These are phyloP conservation scores for Aspergillus homomorphus DNA, from an alignment of 495 filamentous ascomycete genomes.

Conservation along the genomic window DNA sequence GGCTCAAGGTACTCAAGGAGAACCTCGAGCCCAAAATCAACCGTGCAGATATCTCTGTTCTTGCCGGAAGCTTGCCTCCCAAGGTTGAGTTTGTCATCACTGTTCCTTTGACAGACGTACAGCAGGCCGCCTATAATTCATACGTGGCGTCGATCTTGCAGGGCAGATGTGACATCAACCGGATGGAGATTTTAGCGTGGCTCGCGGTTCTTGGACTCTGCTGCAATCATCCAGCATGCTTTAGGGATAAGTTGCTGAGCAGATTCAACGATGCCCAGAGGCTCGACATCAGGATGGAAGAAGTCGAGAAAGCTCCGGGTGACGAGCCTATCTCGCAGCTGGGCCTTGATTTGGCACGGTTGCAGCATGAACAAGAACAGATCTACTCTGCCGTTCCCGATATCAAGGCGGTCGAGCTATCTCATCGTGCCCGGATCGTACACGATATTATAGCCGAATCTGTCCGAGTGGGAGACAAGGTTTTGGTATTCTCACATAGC, in stretches of 20 bases:
- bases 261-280: slow-evolving; percentile 22
- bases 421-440: slow-evolving; percentile 65
- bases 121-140: slow-evolving; percentile 58
- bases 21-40: slow-evolving; percentile 77
- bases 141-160: slow-evolving; percentile 47
- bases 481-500: slow-evolving; percentile 74
- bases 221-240: slow-evolving; percentile 72
- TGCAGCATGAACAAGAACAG: slow-evolving; percentile 25
- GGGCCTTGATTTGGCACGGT: slow-evolving; percentile 20
- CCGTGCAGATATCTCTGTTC: slow-evolving; percentile 64
- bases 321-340: slow-evolving; percentile 30
- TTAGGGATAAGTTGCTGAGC: slow-evolving; percentile 51
- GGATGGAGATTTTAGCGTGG: slow-evolving; percentile 47
- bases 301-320: slow-evolving; percentile 23
- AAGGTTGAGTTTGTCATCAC: slow-evolving; percentile 83
- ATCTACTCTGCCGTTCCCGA: slow-evolving; percentile 31
- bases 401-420: slow-evolving; percentile 42
- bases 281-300: slow-evolving; percentile 27
- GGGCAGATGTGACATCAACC: slow-evolving; percentile 18
- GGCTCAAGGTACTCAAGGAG: slow-evolving; percentile 65
- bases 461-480: slow-evolving; percentile 60
- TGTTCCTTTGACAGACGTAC: slow-evolving; percentile 65
- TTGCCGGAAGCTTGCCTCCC: slow-evolving; percentile 59
- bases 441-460: slow-evolving; percentile 63
- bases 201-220: slow-evolving; percentile 58